Evolutionary conservation across 139 green algal species (phyloP), one percentile per base, ranked within the genome.

Genomic region (Coelastrella sp.): DNA sequence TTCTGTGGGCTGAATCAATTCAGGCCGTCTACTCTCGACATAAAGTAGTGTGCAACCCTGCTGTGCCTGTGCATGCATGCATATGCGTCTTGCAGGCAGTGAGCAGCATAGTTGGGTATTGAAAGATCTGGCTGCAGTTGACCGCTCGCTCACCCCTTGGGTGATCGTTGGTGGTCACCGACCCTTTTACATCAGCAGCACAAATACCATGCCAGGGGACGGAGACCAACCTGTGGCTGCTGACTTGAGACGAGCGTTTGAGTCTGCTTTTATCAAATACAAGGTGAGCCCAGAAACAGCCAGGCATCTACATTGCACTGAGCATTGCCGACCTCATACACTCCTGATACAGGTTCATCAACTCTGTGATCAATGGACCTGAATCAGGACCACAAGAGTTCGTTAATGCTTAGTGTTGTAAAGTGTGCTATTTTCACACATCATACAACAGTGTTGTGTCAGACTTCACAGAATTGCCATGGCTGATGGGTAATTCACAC

Each of bases 161-260:
- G 75, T 98, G 24, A 65, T 98, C 15, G 78, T 97, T 25, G 91
- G 88, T 5, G 93, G 93, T 6, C 96, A 98, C 92, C 92, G 96
- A 0, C 96, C 96, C 57, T 89, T 97, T 14, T 96, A 97, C 91
- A 58, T 96, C 14, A 75, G 22, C 15, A 93, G 85, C 49, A 92
- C 83, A 22, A 87, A 93, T 68, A 74, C 91, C 49, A 79, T 80
- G 19, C 22, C 82, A 4, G 63, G 82, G 1, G 90, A 93, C 61
- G 92, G 92, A 20, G 94, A 96, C 92, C 91, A 92, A 81, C 74
- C 88, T 0, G 95, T 96, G 58, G 89, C 93, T 8, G 56, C 91
- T 61, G 65, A 76, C 25, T 88, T 95, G 56, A 60, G 93, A 14
- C 86, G 63, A 8, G 89, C 93, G 5, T 80, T 94, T 17, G 94